phyloP scores from a whole-genome alignment of 1,139 yeast species.

The Lodderomyces parapsilosis region DNA sequence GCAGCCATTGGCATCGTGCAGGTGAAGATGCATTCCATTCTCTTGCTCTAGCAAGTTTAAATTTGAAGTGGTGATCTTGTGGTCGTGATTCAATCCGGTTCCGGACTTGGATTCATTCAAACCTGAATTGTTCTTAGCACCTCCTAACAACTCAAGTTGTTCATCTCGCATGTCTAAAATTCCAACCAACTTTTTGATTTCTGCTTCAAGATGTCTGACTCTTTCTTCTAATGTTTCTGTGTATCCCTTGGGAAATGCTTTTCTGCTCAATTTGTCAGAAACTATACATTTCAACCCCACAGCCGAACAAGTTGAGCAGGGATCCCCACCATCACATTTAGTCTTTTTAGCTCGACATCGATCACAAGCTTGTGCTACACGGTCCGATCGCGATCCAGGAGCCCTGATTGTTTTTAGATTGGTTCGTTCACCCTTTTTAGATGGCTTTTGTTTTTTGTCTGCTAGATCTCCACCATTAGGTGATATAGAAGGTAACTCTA shows the following conservation, averaged over 20 bases:
- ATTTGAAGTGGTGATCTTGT: slow-evolving; percentile 19
- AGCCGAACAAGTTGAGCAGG: slow-evolving; percentile 45
- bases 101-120: slow-evolving; percentile 8
- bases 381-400: slow-evolving; percentile 54
- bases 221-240: slow-evolving; percentile 49
- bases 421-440: slow-evolving; percentile 10
- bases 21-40: slow-evolving; percentile 18
- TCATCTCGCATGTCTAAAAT: slow-evolving; percentile 62
- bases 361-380: slow-evolving; percentile 86
- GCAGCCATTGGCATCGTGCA: slow-evolving; percentile 41
- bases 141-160: slow-evolving; percentile 37
- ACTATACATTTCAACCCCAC: slow-evolving; percentile 48
- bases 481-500: background rate
- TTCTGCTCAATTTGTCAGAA: slow-evolving; percentile 42
- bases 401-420: slow-evolving; percentile 59
- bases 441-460: background rate
- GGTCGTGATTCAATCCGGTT: slow-evolving; percentile 5
- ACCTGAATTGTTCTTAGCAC: slow-evolving; percentile 6
- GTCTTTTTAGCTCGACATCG: slow-evolving; percentile 81
- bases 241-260: slow-evolving; percentile 51
- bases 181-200: slow-evolving; percentile 43
- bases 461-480: background rate
- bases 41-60: slow-evolving; percentile 17
- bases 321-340: slow-evolving; percentile 66
- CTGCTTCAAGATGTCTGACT: slow-evolving; percentile 45